Percentiles rank a stretch among this genome's conserved stretches.
phyloP scores from a whole-genome alignment of 2,329 filamentous ascomycete species.

The Trichoderma oligosporum region DNA sequence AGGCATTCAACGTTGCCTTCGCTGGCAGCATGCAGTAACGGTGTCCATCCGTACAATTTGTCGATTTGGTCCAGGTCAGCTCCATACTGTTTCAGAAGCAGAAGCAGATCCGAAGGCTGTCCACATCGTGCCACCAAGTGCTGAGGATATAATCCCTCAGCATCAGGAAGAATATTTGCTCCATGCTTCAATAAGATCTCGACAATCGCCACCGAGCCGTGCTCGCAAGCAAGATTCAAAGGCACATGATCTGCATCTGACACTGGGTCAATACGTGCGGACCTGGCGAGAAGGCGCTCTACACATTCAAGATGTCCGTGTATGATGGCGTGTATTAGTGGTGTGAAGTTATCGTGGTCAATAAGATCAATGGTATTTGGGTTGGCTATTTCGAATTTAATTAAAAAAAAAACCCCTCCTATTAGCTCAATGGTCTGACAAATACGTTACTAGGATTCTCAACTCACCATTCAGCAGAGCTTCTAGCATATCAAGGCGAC shows the following conservation, averaged over 20 bases:
- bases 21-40: conserved; percentile 90
- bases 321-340: conserved; percentile 90
- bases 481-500: conserved; percentile 77
- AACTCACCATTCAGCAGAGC: conserved; percentile 61
- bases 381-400: conserved; percentile 49
- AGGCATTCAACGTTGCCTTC: conserved; percentile 92
- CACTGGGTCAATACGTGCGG: conserved; percentile 79
- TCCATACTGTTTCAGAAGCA: conserved; percentile 78
- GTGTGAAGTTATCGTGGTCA: conserved; percentile 96
- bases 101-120: conserved; percentile 71
- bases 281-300: conserved; percentile 67
- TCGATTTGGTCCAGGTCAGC: conserved; percentile 89
- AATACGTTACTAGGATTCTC: background rate
- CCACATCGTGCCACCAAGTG: conserved; percentile 91
- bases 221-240: conserved; percentile 90
- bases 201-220: conserved; percentile 81
- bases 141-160: conserved; percentile 94
- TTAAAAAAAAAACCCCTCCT: background rate
- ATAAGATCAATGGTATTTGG: conserved; percentile 77
- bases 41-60: conserved; percentile 96
- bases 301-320: conserved; percentile 80
- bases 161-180: conserved; percentile 83
- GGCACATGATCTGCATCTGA: conserved; percentile 91
- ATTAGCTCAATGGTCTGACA: background rate
- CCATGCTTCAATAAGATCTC: conserved; percentile 77